phyloP scores from a whole-genome alignment of 345 rosid species.

The Tarenaya hassleriana region DNA sequence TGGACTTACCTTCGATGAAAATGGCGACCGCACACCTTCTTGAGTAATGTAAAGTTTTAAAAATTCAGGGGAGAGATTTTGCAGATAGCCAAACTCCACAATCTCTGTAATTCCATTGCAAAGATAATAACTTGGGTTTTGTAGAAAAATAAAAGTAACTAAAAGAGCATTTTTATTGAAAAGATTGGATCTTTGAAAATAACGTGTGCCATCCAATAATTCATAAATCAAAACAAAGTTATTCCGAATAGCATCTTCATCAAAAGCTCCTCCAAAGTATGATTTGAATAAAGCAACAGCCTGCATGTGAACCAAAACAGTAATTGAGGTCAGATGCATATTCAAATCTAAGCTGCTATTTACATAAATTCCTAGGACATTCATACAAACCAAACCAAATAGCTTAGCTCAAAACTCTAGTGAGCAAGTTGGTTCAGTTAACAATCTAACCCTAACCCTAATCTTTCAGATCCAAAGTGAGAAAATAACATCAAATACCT shows the following conservation, averaged over 20 bases:
- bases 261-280: constrained; percentile 97
- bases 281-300: constrained; percentile 96
- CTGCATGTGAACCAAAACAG: constrained; percentile 33
- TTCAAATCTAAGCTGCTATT: too few relatives aligned
- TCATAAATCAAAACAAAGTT: constrained; percentile 97
- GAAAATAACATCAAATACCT: constrained; percentile 38
- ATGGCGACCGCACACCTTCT: constrained; percentile 96
- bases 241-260: constrained; percentile 94
- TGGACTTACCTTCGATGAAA: constrained; percentile 79
- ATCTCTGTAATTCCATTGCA: constrained; percentile 53
- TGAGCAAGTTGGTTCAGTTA: not conserved
- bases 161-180: not conserved
- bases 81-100: constrained; percentile 97
- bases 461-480: not conserved
- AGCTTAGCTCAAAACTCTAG: not conserved
- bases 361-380: not conserved
- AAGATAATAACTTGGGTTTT: not conserved
- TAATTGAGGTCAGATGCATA: not conserved
- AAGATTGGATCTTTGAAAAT: not conserved
- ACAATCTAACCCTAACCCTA: not conserved
- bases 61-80: constrained; percentile 96
- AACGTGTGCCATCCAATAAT: constrained; percentile 71
- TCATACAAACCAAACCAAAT: not conserved
- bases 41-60: constrained; percentile 96
- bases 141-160: not conserved